A percentile compares a stretch with the other conserved stretches of the same genome.
Conservation (phyloP, 495 filamentous ascomycete genomes). For the Penicillium paxilli region DNA sequence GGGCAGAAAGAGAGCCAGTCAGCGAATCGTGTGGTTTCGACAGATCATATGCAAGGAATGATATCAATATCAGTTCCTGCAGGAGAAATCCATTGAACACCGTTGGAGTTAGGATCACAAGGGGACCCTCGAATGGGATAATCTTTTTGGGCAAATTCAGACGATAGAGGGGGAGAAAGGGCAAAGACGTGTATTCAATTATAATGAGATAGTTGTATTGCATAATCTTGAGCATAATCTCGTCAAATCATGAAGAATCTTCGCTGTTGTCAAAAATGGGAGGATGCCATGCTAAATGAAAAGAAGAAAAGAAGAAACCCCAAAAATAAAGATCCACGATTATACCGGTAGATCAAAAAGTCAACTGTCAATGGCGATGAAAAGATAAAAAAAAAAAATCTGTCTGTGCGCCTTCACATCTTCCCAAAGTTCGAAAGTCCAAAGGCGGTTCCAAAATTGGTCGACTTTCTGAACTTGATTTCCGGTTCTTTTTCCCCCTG, state of each 20-base stretch:
- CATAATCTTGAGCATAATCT: slow-evolving; percentile 21
- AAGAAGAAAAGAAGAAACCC: slow-evolving; percentile 2
- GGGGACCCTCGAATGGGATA: neutral
- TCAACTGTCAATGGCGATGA: slow-evolving; percentile 6
- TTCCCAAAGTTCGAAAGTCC: slow-evolving; percentile 28
- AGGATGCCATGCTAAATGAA: slow-evolving; percentile 2
- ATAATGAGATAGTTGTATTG: slow-evolving; percentile 17
- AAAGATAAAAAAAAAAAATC: neutral
- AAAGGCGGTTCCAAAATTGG: slow-evolving; percentile 61
- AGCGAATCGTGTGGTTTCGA: slow-evolving; percentile 4
- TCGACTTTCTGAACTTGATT: slow-evolving; percentile 57
- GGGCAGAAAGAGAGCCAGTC: neutral
- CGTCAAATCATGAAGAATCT: slow-evolving; percentile 24
- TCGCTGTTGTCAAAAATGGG: slow-evolving; percentile 3
- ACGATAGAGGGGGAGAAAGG: slow-evolving; percentile 1
- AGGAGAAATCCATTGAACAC: slow-evolving; percentile 5
- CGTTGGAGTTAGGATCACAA: neutral
- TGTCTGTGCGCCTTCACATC: slow-evolving; percentile 7
- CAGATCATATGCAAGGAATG: slow-evolving; percentile 29
- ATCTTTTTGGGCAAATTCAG: neutral
- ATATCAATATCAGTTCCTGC: slow-evolving; percentile 12
- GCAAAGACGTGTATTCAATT: neutral
- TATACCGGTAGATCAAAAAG: slow-evolving; percentile 10
- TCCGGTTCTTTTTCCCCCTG: slow-evolving; percentile 53
- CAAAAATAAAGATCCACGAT: slow-evolving; percentile 2